Evolutionary conservation across 805 yeast species (phyloP).

Genomic region (Sugiyamaella smithiae): DNA sequence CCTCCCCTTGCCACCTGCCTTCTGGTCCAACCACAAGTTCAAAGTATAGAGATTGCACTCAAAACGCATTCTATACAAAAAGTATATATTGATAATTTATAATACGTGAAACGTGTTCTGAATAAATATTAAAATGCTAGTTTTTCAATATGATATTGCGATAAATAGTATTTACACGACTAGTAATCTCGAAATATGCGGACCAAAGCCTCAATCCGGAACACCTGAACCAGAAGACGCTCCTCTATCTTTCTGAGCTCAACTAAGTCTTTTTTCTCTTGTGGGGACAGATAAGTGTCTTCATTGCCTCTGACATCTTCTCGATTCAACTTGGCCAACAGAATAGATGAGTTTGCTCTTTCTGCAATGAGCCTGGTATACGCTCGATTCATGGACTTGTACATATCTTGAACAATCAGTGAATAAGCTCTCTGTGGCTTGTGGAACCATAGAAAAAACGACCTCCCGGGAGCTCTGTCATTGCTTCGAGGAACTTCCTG

Average conservation of each 20-base stretch:
- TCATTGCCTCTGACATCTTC: conserved; percentile 88
- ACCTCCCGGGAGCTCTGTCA: conserved; percentile 87
- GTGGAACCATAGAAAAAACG: conserved; percentile 78
- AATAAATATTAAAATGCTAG: no score
- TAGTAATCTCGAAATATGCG: conserved; percentile 40
- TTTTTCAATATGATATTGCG: neutral
- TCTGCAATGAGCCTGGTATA: conserved; percentile 32
- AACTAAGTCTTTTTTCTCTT: conserved; percentile 71
- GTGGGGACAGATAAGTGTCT: conserved; percentile 64
- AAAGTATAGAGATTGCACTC: no score
- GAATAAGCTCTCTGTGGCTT: conserved; percentile 51
- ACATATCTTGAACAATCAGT: conserved; percentile 46
- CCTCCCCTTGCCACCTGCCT: conserved; percentile 37
- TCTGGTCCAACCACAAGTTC: conserved; percentile 36
- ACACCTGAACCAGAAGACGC: conserved; percentile 31
- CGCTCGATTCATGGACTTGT: conserved; percentile 49
- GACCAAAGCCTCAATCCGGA: conserved; percentile 36
- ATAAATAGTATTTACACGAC: conserved; percentile 6
- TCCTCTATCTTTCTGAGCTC: conserved; percentile 41
- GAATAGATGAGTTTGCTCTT: conserved; percentile 58
- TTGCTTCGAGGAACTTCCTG: conserved; percentile 92
- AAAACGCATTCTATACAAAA: no score
- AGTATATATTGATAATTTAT: neutral
- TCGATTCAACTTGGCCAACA: conserved; percentile 78
- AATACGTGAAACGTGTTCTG: neutral